Evolutionary conservation across 192 early-diverging fungal species (phyloP), one percentile per base, ranked within the genome.

Genomic region (Spizellomyces punctatus): DNA sequence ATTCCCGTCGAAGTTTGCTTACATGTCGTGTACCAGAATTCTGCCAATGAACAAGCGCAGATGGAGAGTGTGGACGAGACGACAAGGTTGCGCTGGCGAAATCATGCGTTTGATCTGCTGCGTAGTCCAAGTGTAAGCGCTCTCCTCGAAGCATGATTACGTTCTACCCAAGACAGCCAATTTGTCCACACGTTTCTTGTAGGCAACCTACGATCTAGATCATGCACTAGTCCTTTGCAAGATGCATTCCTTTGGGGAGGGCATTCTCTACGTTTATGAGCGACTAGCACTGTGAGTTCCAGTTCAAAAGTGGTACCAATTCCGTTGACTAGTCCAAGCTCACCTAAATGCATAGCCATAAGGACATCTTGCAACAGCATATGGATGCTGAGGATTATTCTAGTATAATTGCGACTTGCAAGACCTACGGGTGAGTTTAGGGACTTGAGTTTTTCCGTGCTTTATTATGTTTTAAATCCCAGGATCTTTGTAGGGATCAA

Each of bases 171-270:
- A 54, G 12, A n/a, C 17, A 19, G 17, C 50, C 17, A n/a, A n/a
- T 54, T 4, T 54, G 14, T 4, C 17, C 12, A 54, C 50, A 19
- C 17, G 50, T n/a, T n/a, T n/a, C n/a, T n/a, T 54, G 50, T 54
- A 86, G 80, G 77, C 79, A 6, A 56, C 75, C 12, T 94, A 96
- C 69, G 96, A 99, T 81, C 84, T 90, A 64, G 95, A 97, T 71
- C 93, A 96, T 19, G 95, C 95, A 1, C 81, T 96, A 58, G 90
- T 98, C 7, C 82, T 99, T 6, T 98, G 96, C 68, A 91, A 95
- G 46, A 84, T 90, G 56, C 89, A 91, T 52, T 76, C 88, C 0
- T 99, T 97, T 77, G 86, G 88, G 57, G 90, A 90, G 2, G 97
- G 96, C 0, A 88, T 92, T 21, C 86, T 96, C 22, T 95, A 90